Conservation (phyloP, 768 basidiomycete genomes). For the Lactarius indigo region DNA sequence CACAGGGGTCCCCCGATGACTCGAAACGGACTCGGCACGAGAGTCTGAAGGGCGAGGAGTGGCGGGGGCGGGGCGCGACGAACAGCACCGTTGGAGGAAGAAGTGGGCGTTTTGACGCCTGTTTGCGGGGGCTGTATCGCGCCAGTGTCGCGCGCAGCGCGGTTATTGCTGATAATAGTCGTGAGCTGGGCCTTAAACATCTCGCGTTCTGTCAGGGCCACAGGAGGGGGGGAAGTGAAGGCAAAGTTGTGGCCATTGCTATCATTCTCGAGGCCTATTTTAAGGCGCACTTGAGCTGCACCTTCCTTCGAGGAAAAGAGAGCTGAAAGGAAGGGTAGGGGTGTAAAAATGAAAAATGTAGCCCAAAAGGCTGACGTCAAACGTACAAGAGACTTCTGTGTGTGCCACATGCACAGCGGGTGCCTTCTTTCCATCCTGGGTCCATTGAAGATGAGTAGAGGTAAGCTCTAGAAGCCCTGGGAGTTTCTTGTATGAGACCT, state of each 20-base stretch:
- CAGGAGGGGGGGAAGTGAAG: constrained; percentile 62
- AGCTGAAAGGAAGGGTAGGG: constrained; percentile 38
- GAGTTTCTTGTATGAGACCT: constrained; percentile 82
- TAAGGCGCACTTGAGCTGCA: constrained; percentile 73
- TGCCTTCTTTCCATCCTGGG: constrained; percentile 62
- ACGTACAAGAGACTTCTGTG: constrained; percentile 54
- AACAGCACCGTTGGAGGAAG: constrained; percentile 22
- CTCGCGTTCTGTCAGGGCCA: constrained; percentile 71
- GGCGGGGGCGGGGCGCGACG: constrained; percentile 31
- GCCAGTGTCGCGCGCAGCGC: constrained; percentile 31
- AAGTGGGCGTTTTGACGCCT: constrained; percentile 29
- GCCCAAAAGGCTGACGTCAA: constrained; percentile 3
- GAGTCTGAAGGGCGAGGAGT: constrained; percentile 50
- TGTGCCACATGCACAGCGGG: constrained; percentile 63
- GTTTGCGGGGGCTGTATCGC: constrained; percentile 22
- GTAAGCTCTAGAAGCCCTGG: constrained; percentile 74
- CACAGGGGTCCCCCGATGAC: constrained; percentile 51
- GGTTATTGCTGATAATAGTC: constrained; percentile 71
- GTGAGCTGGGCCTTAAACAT: constrained; percentile 79
- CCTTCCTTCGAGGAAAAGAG: constrained; percentile 86
- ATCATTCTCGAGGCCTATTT: constrained; percentile 64
- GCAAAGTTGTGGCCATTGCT: constrained; percentile 81
- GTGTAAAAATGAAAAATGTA: background rate
- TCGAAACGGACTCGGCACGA: constrained; percentile 60
- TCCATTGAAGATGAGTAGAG: constrained; percentile 72